Percentiles rank a stretch among this genome's conserved stretches.
These are phyloP conservation scores for Psilocybe sp. DNA, from an alignment of 768 basidiomycete genomes.

Conservation along the genomic window DNA sequence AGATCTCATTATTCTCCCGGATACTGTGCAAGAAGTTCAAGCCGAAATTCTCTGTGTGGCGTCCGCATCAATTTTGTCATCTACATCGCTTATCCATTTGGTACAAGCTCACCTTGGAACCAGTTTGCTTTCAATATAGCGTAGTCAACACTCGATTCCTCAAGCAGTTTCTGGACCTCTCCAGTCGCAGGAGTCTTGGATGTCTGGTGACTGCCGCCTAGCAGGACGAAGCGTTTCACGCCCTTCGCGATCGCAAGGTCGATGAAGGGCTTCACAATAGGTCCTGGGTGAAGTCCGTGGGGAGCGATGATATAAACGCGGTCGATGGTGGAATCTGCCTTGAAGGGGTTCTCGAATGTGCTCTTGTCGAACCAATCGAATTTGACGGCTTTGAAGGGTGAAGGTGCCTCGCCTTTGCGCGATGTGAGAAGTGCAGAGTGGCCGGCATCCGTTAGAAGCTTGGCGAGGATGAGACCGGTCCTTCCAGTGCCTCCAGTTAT, in stretches of 20 bases:
- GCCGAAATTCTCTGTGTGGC: slow-evolving; percentile 21
- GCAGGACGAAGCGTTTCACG: slow-evolving; percentile 28
- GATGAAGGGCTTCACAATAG: slow-evolving; percentile 23
- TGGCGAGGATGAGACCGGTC: slow-evolving; percentile 22
- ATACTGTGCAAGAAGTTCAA: slow-evolving; percentile 5
- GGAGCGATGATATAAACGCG: slow-evolving; percentile 21
- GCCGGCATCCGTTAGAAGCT: slow-evolving; percentile 17
- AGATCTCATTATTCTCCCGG: slow-evolving; percentile 11
- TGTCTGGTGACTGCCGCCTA: slow-evolving; percentile 17
- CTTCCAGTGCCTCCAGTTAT: slow-evolving; percentile 32
- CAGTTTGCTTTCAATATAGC: slow-evolving; percentile 23
- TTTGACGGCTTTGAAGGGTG: slow-evolving; percentile 23
- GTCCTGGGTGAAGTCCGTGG: slow-evolving; percentile 4
- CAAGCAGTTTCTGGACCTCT: slow-evolving; percentile 22
- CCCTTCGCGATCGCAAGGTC: slow-evolving; percentile 25
- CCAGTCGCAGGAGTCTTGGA: slow-evolving; percentile 11
- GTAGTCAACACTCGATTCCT: slow-evolving; percentile 18
- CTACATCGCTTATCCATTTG: background rate
- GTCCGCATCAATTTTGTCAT: background rate
- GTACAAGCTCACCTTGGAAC: slow-evolving; percentile 16
- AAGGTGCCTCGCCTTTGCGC: slow-evolving; percentile 22
- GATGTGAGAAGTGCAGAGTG: slow-evolving; percentile 22
- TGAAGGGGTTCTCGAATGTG: slow-evolving; percentile 29
- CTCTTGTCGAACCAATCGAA: slow-evolving; percentile 31
- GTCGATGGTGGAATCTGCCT: slow-evolving; percentile 16